Conservation (phyloP, 2,329 filamentous ascomycete genomes). For the Cladosporium halotolerans region DNA sequence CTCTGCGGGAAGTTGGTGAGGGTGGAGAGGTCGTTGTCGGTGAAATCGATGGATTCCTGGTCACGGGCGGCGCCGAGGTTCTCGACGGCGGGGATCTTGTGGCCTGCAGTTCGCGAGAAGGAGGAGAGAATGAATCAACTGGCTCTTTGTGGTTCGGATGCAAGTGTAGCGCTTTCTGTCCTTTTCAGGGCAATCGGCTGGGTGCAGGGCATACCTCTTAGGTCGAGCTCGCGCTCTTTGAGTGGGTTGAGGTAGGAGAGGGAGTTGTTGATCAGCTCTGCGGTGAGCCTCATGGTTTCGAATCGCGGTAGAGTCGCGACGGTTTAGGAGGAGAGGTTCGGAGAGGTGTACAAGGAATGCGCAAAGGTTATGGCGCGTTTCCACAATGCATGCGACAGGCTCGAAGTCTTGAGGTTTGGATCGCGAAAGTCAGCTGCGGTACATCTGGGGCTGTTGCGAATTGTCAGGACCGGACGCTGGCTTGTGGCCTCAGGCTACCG, state of each 20-base stretch:
- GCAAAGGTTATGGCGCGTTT: not conserved
- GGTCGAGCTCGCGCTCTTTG: slow-evolving; percentile 97
- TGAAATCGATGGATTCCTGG: slow-evolving; percentile 95
- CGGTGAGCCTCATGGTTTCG: slow-evolving; percentile 78
- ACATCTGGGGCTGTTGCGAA: not conserved
- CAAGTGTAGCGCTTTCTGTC: slow-evolving; percentile 79
- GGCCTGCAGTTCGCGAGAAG: slow-evolving; percentile 58
- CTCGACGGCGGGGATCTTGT: slow-evolving; percentile 95
- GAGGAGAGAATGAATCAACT: slow-evolving; percentile 40
- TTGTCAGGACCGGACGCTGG: too few relatives aligned
- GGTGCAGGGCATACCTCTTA: slow-evolving; percentile 77
- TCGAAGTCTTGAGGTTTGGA: not conserved
- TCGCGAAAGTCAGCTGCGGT: not conserved
- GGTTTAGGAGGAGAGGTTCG: not conserved
- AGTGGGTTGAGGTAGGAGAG: slow-evolving; percentile 98
- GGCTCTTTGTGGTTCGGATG: slow-evolving; percentile 33
- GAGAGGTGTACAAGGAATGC: not conserved
- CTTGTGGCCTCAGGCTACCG: too few relatives aligned
- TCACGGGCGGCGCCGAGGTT: slow-evolving; percentile 93
- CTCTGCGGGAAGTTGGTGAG: slow-evolving; percentile 90
- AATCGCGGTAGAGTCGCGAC: not conserved
- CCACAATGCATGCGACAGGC: not conserved
- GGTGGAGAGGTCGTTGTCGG: slow-evolving; percentile 90
- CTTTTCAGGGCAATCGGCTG: slow-evolving; percentile 61
- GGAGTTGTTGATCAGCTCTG: slow-evolving; percentile 88